These are phyloP conservation scores for Fusarium nematophilum DNA, from an alignment of 2,329 filamentous ascomycete genomes.

Conservation along the genomic window DNA sequence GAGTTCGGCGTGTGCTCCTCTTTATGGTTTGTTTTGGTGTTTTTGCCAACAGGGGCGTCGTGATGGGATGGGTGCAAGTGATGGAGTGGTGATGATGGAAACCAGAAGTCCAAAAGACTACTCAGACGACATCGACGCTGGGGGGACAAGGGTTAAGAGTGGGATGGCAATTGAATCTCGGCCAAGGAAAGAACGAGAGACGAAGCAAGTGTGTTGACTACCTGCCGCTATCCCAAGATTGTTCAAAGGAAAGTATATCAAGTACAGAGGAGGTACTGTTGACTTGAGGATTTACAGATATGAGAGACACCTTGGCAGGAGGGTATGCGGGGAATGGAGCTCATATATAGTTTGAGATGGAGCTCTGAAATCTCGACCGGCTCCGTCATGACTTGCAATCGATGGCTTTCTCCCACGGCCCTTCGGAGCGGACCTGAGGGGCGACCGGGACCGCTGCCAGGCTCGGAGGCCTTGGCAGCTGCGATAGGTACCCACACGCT, in stretches of 20 bases:
- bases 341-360: conserved; percentile 38
- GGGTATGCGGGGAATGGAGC: conserved; percentile 31
- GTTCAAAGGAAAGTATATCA: conserved; percentile 6
- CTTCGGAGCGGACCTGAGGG: conserved; percentile 20
- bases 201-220: not conserved
- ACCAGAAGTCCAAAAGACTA: conserved; percentile 17
- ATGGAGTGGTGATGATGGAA: conserved; percentile 3
- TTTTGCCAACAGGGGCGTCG: not conserved
- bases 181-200: not conserved
- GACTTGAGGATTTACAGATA: conserved; percentile 14
- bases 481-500: conserved; percentile 28
- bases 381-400: conserved; percentile 21
- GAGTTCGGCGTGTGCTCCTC: conserved; percentile 12
- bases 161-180: conserved; percentile 18
- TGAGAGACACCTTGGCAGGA: conserved; percentile 18
- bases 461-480: conserved; percentile 32
- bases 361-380: not conserved
- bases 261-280: conserved; percentile 18
- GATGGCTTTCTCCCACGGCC: conserved; percentile 4
- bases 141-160: conserved; percentile 1
- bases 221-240: not conserved
- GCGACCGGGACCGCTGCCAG: conserved; percentile 24
- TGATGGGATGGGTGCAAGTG: not conserved
- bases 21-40: conserved; percentile 3
- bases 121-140: conserved; percentile 30